These are phyloP conservation scores for Phialemoniopsis sp. DNA, from an alignment of 2,329 filamentous ascomycete species.

Conservation along the genomic window DNA sequence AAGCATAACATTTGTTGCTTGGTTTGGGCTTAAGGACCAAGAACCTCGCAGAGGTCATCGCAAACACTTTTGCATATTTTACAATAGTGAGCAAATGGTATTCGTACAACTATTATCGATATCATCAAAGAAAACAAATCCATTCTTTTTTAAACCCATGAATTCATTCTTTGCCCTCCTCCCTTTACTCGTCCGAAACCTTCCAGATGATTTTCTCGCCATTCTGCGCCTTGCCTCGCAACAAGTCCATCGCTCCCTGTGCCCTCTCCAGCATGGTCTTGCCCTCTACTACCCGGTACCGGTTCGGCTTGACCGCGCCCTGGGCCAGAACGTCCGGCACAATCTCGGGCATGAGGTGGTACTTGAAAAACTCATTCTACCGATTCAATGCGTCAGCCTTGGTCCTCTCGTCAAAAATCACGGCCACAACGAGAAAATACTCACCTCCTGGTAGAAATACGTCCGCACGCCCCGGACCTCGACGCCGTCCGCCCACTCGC, in stretches of 20 bases:
- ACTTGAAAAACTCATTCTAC: constrained; percentile 53
- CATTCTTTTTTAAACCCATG: too few species aligned
- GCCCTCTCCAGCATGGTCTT: constrained; percentile 32
- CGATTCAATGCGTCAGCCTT: neutral
- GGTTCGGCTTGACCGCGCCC: constrained; percentile 34
- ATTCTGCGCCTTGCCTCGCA: constrained; percentile 15
- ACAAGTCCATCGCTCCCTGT: constrained; percentile 15
- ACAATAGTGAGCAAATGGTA: too few species aligned
- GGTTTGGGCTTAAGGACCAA: too few species aligned
- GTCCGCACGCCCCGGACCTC: constrained; percentile 49
- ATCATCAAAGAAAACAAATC: too few species aligned
- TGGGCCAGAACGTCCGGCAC: constrained; percentile 41
- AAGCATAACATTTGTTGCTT: too few species aligned
- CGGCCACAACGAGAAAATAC: constrained; percentile 13
- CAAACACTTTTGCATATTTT: too few species aligned
- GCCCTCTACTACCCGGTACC: constrained; percentile 35
- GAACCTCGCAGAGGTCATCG: too few species aligned
- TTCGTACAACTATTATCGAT: too few species aligned
- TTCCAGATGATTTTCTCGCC: constrained; percentile 22
- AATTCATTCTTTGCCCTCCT: too few species aligned
- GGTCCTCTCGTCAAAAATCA: neutral
- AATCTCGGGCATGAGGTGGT: constrained; percentile 50
- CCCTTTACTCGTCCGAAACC: constrained; percentile 13
- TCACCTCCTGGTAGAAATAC: constrained; percentile 45
- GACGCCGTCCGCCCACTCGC: constrained; percentile 48